Evolutionary conservation across 2,329 filamentous ascomycete genomes (phyloP).

Genomic region (Aspergillus sp.): DNA sequence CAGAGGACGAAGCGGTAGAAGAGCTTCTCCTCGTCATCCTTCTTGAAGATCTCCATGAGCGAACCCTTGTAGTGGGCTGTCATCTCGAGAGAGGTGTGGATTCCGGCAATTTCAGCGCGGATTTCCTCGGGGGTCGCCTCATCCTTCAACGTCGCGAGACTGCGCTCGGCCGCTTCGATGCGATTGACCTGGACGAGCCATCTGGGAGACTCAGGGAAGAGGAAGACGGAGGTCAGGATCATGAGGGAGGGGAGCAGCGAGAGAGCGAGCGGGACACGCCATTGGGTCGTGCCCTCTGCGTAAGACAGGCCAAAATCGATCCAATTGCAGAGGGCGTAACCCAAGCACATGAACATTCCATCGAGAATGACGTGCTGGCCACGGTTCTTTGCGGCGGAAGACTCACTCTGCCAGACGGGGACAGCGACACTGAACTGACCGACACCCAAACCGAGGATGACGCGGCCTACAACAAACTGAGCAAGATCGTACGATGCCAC

Average conservation of each 20-base stretch:
- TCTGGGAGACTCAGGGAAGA: constrained; percentile 51
- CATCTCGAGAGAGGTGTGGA: constrained; percentile 21
- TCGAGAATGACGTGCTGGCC: constrained; percentile 51
- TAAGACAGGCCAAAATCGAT: constrained; percentile 48
- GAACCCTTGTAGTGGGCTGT: constrained; percentile 13
- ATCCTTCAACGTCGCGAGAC: constrained; percentile 18
- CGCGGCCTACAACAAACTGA: constrained; percentile 49
- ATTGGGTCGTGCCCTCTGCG: constrained; percentile 46
- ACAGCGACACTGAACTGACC: constrained; percentile 50
- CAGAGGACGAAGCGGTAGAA: constrained; percentile 20
- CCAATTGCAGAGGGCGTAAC: constrained; percentile 38
- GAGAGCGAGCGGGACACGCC: constrained; percentile 57
- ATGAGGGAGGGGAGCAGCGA: constrained; percentile 55
- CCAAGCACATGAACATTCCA: constrained; percentile 45
- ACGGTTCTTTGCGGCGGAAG: constrained; percentile 47
- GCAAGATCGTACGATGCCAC: constrained; percentile 43
- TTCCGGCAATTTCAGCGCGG: constrained; percentile 18
- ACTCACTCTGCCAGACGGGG: constrained; percentile 52
- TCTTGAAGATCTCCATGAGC: constrained; percentile 19
- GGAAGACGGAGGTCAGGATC: constrained; percentile 46
- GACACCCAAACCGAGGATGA: constrained; percentile 51
- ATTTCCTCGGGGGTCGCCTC: constrained; percentile 10
- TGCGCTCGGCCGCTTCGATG: constrained; percentile 15
- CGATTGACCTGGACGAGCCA: constrained; percentile 24
- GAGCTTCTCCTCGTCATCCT: constrained; percentile 20